Conservation (phyloP, 495 filamentous ascomycete genomes). For the Physcia stellaris region DNA sequence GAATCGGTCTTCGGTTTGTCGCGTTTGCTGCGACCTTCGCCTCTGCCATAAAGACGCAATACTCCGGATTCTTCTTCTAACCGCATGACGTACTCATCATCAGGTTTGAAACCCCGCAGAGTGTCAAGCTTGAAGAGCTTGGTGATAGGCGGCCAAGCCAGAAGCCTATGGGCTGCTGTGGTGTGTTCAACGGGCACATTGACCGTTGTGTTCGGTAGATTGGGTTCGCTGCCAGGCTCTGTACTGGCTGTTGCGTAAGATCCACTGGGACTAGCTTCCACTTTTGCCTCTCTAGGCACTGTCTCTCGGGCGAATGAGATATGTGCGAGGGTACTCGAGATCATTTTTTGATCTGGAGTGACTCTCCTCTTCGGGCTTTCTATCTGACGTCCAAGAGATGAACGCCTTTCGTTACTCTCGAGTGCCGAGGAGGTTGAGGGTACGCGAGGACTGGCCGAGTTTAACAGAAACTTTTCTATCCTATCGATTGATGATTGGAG, state of each 20-base stretch:
- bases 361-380: slow-evolving; percentile 3
- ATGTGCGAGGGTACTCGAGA: no score
- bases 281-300: not conserved
- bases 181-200: slow-evolving; percentile 63
- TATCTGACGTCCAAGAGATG: no score
- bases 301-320: not conserved
- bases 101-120: slow-evolving; percentile 21
- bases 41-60: slow-evolving; percentile 63
- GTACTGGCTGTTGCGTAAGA: slow-evolving; percentile 5
- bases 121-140: slow-evolving; percentile 34
- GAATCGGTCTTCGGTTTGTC: slow-evolving; percentile 1
- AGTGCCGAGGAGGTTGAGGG: no score
- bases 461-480: not conserved
- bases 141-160: slow-evolving; percentile 56
- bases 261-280: slow-evolving; percentile 8
- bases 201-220: slow-evolving; percentile 4
- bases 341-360: slow-evolving; percentile 1
- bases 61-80: slow-evolving; percentile 64
- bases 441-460: slow-evolving; percentile 1
- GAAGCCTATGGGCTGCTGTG: slow-evolving; percentile 62
- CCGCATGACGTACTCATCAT: slow-evolving; percentile 55
- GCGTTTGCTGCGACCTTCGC: slow-evolving; percentile 40
- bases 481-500: not conserved
- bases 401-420: no score
- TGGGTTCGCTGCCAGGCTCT: slow-evolving; percentile 7